Evolutionary conservation across 306 rosid species (phyloP), one percentile per base, ranked within the genome.

Genomic region (Inga oerstediana): DNA sequence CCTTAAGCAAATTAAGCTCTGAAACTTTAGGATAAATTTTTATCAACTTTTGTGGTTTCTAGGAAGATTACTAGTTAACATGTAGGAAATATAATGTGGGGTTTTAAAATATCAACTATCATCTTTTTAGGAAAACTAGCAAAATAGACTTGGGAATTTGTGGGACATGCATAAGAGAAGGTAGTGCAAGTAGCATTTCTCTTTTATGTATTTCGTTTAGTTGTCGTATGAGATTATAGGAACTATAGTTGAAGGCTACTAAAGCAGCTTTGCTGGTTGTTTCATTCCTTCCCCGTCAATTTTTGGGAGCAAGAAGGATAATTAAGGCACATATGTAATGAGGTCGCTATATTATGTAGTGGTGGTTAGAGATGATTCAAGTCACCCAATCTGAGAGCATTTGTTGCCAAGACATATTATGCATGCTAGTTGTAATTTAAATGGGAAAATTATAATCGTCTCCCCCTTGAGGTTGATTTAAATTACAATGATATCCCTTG

Each of bases 381-480:
- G 44, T 54, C 72, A 58, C 45, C 49, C 39, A 68, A 44, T 71
- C 61, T 44, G 72, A 34, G 46, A 80, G 49, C 13, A 44, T 73
- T 68, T 43, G 43, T 59, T 80, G 66, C 52, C 72, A 12, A 30
- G 11, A 80, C 49, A 75, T 48, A 72, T 44, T n/a, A 30, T 59
- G 30, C 34, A 58, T 58, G 30, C 22, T 10, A 22, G 13, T 12
- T 3, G 52, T 48, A 48, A 48, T 79, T 79, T 43, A 69, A 10
- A 52, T 51, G 52, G 5, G 34, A 30, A 59, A 61, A 9, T 17
- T 61, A 22, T 11, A 9, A 61, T 61, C 10, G 5, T 30, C 34
- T 61, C 8, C 43, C 67, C 34, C 67, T 61, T 24, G 67, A 59
- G 66, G 66, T 22, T 22, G 32, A 27, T 59, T 22, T 59, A 59